These are phyloP conservation scores for Sporothrix protearum DNA, from an alignment of 2,329 filamentous ascomycete genomes.

Conservation along the genomic window DNA sequence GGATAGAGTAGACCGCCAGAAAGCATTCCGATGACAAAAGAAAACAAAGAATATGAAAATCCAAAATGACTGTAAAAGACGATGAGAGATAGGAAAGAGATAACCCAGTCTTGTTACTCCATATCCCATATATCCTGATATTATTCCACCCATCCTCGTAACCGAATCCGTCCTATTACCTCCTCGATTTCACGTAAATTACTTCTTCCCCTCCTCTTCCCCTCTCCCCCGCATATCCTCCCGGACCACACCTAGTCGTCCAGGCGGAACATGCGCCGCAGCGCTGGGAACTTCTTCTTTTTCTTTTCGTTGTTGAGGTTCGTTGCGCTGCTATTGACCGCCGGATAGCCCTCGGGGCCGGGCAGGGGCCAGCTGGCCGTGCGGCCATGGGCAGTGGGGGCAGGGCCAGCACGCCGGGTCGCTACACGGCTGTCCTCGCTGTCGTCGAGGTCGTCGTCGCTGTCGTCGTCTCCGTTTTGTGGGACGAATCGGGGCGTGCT, in stretches of 20 bases:
- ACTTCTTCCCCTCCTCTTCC: neutral
- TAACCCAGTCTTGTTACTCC: neutral
- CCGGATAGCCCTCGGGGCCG: neutral
- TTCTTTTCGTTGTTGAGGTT: conserved; percentile 32
- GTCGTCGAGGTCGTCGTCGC: conserved; percentile 30
- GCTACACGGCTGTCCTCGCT: neutral
- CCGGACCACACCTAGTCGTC: conserved; percentile 35
- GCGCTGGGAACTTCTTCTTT: conserved; percentile 65
- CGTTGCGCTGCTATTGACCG: neutral
- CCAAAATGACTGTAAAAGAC: neutral
- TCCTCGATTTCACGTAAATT: neutral
- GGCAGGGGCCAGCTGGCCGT: conserved; percentile 4
- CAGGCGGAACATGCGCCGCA: conserved; percentile 62
- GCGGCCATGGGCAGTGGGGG: neutral
- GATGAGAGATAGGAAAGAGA: neutral
- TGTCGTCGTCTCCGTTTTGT: no score
- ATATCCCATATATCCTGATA: neutral
- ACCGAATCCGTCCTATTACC: neutral
- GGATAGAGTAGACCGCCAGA: neutral
- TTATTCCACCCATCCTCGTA: neutral
- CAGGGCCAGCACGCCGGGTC: conserved; percentile 45
- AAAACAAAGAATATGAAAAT: neutral
- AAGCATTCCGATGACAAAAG: conserved; percentile 2
- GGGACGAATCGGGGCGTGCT: conserved; percentile 14
- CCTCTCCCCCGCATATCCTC: neutral